Evolutionary conservation across 257 asterid species (phyloP), one percentile per base, ranked within the genome.

Genomic region (Orobanche coerulescens): DNA sequence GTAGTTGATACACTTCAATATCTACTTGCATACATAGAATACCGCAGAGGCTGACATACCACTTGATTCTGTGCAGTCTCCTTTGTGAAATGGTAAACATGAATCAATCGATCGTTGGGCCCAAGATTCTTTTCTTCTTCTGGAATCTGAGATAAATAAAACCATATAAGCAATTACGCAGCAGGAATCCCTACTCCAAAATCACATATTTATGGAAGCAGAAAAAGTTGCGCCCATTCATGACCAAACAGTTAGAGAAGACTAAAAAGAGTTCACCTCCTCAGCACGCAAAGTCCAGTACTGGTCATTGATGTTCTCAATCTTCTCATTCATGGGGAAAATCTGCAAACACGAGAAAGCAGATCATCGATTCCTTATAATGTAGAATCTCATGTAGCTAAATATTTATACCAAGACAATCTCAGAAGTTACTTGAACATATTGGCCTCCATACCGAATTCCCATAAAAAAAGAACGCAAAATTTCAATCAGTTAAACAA

Each of bases 211-310:
- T 4, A 30, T 11, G 53, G 10, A 25, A 58, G 36, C 63, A 65
- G 34, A 61, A 46, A 61, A 28, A 8, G 9, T 16, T 61, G n/a
- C 25, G 48, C 34, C 10, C 36, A 22, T 20, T 26, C 15, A 13
- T 13, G 25, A 33, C 37, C 6, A 22, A 9, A 18, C 59, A 50
- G 48, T 24, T 14, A 39, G 10, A 55, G 18, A 14, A 10, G 23
- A 37, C 10, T 11, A 2, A 71, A 61, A 59, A 58, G 70, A 68
- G 49, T 71, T 72, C 42, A 82, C 96, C 95, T 90, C 97, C 77
- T 90, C 97, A 25, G 96, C 95, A 59, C 96, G 91, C 77, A 90
- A 58, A 11, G 96, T 90, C 97, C 97, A 90, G 76, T 87, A 87
- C 55, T 90, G 96, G 71, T 87, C 95, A 76, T 87, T 87, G 71